Conservation (phyloP, 2,329 filamentous ascomycete genomes). For the Sphaerulina populicola region DNA sequence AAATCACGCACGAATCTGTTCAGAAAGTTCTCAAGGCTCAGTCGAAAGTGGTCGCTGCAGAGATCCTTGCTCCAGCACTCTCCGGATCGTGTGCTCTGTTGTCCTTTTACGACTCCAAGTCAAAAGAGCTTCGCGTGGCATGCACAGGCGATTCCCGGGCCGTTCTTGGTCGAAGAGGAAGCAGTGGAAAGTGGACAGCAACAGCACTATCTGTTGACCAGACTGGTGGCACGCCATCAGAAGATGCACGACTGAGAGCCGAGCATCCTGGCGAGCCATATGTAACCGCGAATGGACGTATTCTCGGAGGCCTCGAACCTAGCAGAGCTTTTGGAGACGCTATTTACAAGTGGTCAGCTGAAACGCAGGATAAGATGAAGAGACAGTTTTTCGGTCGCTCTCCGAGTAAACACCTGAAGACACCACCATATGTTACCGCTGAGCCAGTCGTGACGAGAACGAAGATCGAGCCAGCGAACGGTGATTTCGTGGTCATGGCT, state of each 20-base stretch:
- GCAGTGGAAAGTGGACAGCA: slow-evolving; percentile 83
- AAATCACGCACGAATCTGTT: slow-evolving; percentile 89
- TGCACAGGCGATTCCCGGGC: slow-evolving; percentile 96
- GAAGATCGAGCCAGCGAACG: slow-evolving; percentile 76
- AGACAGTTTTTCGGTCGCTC: slow-evolving; percentile 79
- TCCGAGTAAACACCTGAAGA: slow-evolving; percentile 69
- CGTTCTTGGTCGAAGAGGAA: slow-evolving; percentile 70
- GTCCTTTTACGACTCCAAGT: slow-evolving; percentile 87
- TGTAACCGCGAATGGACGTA: slow-evolving; percentile 79
- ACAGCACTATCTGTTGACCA: slow-evolving; percentile 86
- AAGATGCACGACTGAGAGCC: slow-evolving; percentile 70
- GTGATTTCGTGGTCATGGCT: slow-evolving; percentile 92
- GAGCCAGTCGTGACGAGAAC: slow-evolving; percentile 93
- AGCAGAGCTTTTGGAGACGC: slow-evolving; percentile 93
- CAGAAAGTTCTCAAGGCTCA: slow-evolving; percentile 82
- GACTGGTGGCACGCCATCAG: slow-evolving; percentile 79
- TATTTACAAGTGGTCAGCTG: slow-evolving; percentile 88
- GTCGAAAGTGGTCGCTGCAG: slow-evolving; percentile 82
- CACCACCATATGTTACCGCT: slow-evolving; percentile 92
- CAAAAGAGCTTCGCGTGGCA: slow-evolving; percentile 82
- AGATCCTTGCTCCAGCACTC: slow-evolving; percentile 82
- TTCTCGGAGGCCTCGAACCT: slow-evolving; percentile 85
- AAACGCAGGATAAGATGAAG: slow-evolving; percentile 75
- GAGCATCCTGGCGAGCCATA: slow-evolving; percentile 84
- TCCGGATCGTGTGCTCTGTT: slow-evolving; percentile 96